These are phyloP conservation scores for Aristolochia fimbriata DNA, from an alignment of 164 flowering plant species.

Conservation along the genomic window DNA sequence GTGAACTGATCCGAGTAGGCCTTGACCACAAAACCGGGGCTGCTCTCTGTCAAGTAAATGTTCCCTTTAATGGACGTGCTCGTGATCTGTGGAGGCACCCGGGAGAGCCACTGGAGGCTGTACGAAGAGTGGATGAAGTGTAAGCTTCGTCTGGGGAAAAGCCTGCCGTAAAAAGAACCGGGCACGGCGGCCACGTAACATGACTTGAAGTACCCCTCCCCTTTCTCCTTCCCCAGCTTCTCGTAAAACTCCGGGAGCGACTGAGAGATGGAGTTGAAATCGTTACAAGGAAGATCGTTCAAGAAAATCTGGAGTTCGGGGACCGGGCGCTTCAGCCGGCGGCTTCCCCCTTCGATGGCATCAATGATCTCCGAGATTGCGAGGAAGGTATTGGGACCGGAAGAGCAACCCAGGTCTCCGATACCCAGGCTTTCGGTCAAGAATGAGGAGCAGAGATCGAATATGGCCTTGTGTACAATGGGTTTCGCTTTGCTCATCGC, in stretches of 20 bases:
- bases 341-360: conserved; percentile 8
- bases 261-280: conserved; percentile 42
- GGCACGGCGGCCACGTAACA: conserved; percentile 45
- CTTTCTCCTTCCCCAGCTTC: conserved; percentile 10
- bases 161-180: conserved; percentile 54
- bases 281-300: conserved; percentile 50
- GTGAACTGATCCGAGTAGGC: conserved; percentile 17
- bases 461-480: conserved; percentile 26
- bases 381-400: conserved; percentile 55
- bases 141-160: conserved; percentile 30
- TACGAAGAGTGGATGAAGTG: conserved; percentile 56
- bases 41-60: conserved; percentile 13
- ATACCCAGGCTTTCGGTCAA: conserved; percentile 17
- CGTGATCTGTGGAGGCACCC: not conserved
- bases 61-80: conserved; percentile 11
- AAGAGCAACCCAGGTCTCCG: conserved; percentile 63
- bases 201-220: conserved; percentile 4
- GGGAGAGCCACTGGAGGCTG: conserved; percentile 41
- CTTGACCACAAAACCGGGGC: conserved; percentile 5
- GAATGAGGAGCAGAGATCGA: conserved; percentile 14
- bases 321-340: not conserved
- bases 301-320: conserved; percentile 37
- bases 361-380: conserved; percentile 23
- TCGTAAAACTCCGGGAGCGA: conserved; percentile 23
- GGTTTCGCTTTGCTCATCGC: conserved; percentile 7